A percentile compares a stretch with the other conserved stretches of the same genome.
Evolutionary conservation across 1,284 basidiomycete genomes (phyloP).

Genomic region (Leccinum huronense): DNA sequence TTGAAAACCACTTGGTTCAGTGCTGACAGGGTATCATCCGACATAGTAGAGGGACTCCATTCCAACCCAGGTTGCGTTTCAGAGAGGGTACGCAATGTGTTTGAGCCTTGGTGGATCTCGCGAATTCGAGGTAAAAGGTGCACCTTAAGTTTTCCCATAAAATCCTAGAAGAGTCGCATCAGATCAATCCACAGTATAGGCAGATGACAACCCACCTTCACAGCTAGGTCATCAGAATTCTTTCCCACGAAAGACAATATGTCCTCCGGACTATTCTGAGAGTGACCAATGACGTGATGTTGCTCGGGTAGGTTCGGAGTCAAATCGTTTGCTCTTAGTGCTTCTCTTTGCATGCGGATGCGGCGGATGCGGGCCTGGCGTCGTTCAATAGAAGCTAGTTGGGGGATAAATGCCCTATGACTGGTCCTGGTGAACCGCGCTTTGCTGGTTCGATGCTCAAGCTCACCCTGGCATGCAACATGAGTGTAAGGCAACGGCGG

Average conservation of each 20-base stretch:
- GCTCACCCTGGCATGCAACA: neutral
- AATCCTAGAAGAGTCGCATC: neutral
- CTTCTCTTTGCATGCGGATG: too few species aligned
- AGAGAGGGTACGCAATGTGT: too few species aligned
- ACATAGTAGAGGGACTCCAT: neutral
- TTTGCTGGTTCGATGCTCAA: slow-evolving; percentile 1
- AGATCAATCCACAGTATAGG: neutral
- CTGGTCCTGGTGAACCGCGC: neutral
- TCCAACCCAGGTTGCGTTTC: neutral
- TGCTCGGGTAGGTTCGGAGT: neutral
- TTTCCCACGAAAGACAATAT: neutral
- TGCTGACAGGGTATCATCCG: neutral
- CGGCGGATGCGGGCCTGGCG: too few species aligned
- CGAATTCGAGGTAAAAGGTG: neutral
- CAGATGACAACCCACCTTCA: neutral
- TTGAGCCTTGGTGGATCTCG: neutral
- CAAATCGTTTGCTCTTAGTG: neutral
- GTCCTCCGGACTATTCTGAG: neutral
- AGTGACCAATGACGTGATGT: neutral
- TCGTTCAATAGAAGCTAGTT: neutral
- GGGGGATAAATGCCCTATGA: neutral
- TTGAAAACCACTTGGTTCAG: neutral
- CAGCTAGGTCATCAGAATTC: neutral
- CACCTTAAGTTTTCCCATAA: neutral
- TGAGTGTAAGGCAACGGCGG: neutral